Conservation (phyloP, 495 filamentous ascomycete species). For the Staphylotrichum tortipilum region DNA sequence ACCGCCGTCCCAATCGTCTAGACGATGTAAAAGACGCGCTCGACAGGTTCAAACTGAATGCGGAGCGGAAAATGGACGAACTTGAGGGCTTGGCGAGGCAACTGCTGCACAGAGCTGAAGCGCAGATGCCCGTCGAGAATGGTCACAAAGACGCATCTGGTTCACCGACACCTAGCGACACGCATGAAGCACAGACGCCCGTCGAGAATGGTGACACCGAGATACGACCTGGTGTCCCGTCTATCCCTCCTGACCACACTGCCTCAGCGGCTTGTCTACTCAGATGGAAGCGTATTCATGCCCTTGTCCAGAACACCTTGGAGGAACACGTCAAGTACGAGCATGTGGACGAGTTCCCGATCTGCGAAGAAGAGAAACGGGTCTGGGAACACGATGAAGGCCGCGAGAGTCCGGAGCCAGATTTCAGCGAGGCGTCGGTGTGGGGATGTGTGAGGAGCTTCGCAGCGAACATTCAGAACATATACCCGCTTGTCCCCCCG, state of each 20-base stretch:
- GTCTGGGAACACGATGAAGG: conserved; percentile 75
- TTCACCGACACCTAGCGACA: conserved; percentile 37
- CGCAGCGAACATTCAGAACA: conserved; percentile 68
- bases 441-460: conserved; percentile 60
- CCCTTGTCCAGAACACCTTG: conserved; percentile 41
- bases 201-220: conserved; percentile 33
- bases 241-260: conserved; percentile 69
- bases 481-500: conserved; percentile 75
- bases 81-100: too few relatives aligned
- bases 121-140: too few relatives aligned
- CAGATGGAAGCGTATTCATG: conserved; percentile 58
- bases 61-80: too few relatives aligned
- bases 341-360: conserved; percentile 52
- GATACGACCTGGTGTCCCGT: conserved; percentile 46
- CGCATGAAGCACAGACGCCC: conserved; percentile 22
- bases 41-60: too few relatives aligned
- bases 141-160: too few relatives aligned
- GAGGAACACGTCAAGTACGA: conserved; percentile 51
- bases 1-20: too few relatives aligned
- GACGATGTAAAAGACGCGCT: conserved; percentile 47
- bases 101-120: too few relatives aligned
- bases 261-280: conserved; percentile 71
- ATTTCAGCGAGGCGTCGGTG: conserved; percentile 54
- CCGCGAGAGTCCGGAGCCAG: conserved; percentile 49
- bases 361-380: conserved; percentile 65